Evolutionary conservation across 352 stramenopile species (phyloP).

Genomic region (Phytophthora tubulina): DNA sequence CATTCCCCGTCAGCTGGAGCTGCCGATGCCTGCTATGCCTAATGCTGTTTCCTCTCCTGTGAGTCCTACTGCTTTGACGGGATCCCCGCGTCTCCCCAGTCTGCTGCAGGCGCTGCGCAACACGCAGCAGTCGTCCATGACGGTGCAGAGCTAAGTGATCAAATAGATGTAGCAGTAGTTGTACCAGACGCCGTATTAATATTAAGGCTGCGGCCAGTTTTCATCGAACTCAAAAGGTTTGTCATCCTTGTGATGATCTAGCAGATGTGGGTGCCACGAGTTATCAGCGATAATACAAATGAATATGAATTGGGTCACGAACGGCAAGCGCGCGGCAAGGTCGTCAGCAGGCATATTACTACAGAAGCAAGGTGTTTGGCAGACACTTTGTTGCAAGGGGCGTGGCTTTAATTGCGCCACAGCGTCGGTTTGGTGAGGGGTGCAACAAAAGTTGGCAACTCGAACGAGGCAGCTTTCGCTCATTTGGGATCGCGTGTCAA

Average conservation of each 20-base stretch:
- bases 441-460: background rate
- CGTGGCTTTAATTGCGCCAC: no score
- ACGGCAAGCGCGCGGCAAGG: no score
- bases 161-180: slow-evolving; percentile 13
- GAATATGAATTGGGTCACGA: no score
- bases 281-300: no score
- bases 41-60: slow-evolving; percentile 27
- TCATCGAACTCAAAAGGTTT: background rate
- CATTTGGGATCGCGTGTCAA: background rate
- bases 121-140: slow-evolving; percentile 40
- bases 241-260: no score
- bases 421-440: no score
- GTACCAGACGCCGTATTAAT: slow-evolving; percentile 21
- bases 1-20: slow-evolving; percentile 26
- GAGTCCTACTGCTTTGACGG: slow-evolving; percentile 15
- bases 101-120: slow-evolving; percentile 56
- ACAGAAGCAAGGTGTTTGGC: no score
- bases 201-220: slow-evolving; percentile 19
- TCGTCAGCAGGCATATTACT: no score
- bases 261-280: no score
- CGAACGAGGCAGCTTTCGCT: background rate
- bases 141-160: slow-evolving; percentile 27
- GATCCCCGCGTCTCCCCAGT: slow-evolving; percentile 48
- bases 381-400: no score
- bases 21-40: slow-evolving; percentile 38